Evolutionary conservation across 176 grass and related monocot genomes (phyloP), one percentile per base, ranked within the genome.

Genomic region (Pharus latifolius): DNA sequence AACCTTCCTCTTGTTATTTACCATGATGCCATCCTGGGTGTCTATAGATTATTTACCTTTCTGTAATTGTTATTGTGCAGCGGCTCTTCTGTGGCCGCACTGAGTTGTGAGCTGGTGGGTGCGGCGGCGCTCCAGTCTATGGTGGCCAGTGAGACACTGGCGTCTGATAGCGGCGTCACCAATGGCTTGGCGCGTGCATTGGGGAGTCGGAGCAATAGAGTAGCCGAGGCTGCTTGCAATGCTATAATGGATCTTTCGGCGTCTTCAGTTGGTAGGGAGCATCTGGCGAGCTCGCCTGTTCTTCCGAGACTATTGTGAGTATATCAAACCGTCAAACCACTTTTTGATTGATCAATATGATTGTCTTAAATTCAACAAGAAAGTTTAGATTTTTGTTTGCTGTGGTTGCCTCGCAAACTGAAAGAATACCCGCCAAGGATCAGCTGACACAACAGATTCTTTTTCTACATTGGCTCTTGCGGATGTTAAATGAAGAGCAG

Each of bases 281-380:
- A 3, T 6, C 80, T 91, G 73, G 60, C 73, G 1, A 24, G 35
- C 9, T 77, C 88, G 1, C 65, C 52, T 19, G 35, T 80, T 63
- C 68, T 87, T 9, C 67, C 49, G 2, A 81, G 63, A 18, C 65
- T 87, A 84, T 91, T 91, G 88, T 91, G 59, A 91, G 84, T 65
- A 38, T 55, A 44, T 73, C n/a, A 19, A 52, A 27, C 12, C 2
- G 15, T 49, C 4, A 59, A 72, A 54, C 0, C 33, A 60, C 27
- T 42, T 52, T 43, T 53, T 61, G 22, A 20, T 3, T 49, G 50
- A 24, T 35, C 12, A 2, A 15, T 73, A 26, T 44, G 10, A 51
- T 51, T 42, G 0, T 7, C 3, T 49, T 66, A 52, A 59, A 26
- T 44, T 60, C 24, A 15, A 49, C 9, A 7, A 9, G n/a, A 32